A percentile compares a stretch with the other conserved stretches of the same genome.
Evolutionary conservation across 768 basidiomycete species (phyloP).

Genomic region (Lactarius psammicola): DNA sequence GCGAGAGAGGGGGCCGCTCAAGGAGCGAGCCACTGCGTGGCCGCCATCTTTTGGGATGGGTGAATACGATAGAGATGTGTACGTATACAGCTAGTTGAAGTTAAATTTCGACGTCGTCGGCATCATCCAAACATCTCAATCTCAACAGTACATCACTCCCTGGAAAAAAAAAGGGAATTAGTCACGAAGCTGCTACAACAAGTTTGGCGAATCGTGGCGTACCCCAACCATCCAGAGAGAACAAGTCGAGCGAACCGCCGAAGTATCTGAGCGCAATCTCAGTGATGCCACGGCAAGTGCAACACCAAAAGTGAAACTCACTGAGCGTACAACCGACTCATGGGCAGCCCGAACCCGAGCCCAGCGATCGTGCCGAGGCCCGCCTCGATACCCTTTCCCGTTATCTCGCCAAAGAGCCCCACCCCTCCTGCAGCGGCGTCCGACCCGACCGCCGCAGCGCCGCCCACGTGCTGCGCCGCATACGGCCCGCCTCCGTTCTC

Average conservation of each 20-base stretch:
- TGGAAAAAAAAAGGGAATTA: slow-evolving; percentile 27
- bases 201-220: slow-evolving; percentile 30
- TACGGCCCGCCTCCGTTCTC: slow-evolving; percentile 64
- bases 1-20: neutral
- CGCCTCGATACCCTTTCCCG: slow-evolving; percentile 70
- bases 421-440: slow-evolving; percentile 41
- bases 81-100: neutral
- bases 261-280: slow-evolving; percentile 60
- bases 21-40: no score
- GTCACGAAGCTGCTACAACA: neutral
- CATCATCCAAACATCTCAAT: slow-evolving; percentile 51
- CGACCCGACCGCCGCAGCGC: slow-evolving; percentile 57
- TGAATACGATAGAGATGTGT: neutral
- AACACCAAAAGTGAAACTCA: slow-evolving; percentile 37
- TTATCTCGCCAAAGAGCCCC: slow-evolving; percentile 73
- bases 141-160: slow-evolving; percentile 57
- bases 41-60: neutral
- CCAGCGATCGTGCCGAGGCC: slow-evolving; percentile 90
- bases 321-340: slow-evolving; percentile 73
- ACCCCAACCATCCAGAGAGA: slow-evolving; percentile 85
- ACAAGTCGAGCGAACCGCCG: slow-evolving; percentile 79
- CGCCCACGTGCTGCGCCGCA: slow-evolving; percentile 75
- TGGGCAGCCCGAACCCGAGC: slow-evolving; percentile 81
- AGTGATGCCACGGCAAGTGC: neutral
- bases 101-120: slow-evolving; percentile 51